phyloP scores from a whole-genome alignment of 2,329 filamentous ascomycete genomes.

The Aspergillus arachidicola region DNA sequence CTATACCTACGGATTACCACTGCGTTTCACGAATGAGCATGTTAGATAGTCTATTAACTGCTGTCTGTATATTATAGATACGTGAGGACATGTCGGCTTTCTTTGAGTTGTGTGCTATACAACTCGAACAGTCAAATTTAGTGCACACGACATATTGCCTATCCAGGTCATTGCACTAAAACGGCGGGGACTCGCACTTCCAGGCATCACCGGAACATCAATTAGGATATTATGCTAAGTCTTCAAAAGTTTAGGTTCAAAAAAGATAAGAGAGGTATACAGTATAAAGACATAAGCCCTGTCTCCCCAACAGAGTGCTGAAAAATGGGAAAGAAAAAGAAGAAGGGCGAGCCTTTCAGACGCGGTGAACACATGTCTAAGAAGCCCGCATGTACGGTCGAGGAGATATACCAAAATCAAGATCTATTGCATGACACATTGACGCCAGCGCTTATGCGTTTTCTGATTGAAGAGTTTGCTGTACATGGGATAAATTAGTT shows the following conservation, averaged over 20 bases:
- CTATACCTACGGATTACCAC: background rate
- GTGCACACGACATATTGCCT: background rate
- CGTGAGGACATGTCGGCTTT: background rate
- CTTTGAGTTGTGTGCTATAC: background rate
- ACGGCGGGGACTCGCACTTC: background rate
- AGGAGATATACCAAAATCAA: conserved; percentile 31
- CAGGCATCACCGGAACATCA: conserved; percentile 11
- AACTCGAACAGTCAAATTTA: background rate
- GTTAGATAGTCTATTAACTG: background rate
- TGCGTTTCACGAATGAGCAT: background rate
- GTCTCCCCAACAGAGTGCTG: conserved; percentile 21
- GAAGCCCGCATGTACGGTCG: conserved; percentile 20
- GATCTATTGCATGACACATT: conserved; percentile 34
- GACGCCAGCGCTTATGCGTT: conserved; percentile 41
- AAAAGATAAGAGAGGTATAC: conserved; percentile 32
- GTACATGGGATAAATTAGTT: conserved; percentile 16
- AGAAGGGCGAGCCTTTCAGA: conserved; percentile 21
- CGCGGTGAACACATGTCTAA: conserved; percentile 7
- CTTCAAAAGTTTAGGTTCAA: conserved; percentile 24
- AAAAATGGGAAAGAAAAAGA: conserved; percentile 23
- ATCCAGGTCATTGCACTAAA: background rate
- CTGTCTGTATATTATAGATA: background rate
- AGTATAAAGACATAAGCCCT: conserved; percentile 40
- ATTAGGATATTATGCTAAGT: conserved; percentile 39
- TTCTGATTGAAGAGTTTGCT: conserved; percentile 50